Conservation (phyloP, 169 alveolate species). For the Theileria sp. region DNA sequence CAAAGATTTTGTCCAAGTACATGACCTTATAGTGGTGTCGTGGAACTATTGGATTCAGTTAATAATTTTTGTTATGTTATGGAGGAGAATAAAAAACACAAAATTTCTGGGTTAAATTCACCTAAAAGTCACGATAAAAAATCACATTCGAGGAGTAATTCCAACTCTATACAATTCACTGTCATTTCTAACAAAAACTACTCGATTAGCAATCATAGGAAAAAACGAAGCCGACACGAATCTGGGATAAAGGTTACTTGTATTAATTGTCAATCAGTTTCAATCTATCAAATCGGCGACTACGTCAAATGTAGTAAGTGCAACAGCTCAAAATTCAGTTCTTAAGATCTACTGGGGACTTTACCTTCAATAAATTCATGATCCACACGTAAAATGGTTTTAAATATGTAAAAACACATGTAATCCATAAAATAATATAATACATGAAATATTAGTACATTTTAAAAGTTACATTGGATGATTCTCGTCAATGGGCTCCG, state of each 20-base stretch:
- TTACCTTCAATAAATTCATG: too few relatives aligned
- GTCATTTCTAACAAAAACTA: slow-evolving; percentile 17
- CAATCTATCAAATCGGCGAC: slow-evolving; percentile 12
- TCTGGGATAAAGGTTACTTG: slow-evolving; percentile 4
- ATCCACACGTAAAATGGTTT: not conserved
- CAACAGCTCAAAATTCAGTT: not conserved
- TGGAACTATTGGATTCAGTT: not conserved
- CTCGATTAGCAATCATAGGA: slow-evolving; percentile 3
- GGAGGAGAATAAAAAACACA: not conserved
- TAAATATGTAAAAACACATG: not conserved
- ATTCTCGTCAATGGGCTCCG: slow-evolving; percentile 55
- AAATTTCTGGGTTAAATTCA: not conserved
- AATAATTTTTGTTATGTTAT: not conserved
- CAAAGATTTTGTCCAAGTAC: not conserved
- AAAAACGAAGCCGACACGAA: slow-evolving; percentile 25
- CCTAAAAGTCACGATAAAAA: not conserved
- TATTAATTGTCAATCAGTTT: not conserved
- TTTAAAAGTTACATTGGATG: slow-evolving; percentile 7
- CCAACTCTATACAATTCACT: slow-evolving; percentile 1
- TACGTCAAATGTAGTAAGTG: slow-evolving; percentile 20
- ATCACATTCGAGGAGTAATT: slow-evolving; percentile 1
- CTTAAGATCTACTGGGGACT: not conserved
- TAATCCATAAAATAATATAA: not conserved
- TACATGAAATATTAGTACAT: not conserved
- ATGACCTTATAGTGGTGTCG: not conserved